Conservation (phyloP, 352 stramenopile genomes). For the Phytophthora fragariae region DNA sequence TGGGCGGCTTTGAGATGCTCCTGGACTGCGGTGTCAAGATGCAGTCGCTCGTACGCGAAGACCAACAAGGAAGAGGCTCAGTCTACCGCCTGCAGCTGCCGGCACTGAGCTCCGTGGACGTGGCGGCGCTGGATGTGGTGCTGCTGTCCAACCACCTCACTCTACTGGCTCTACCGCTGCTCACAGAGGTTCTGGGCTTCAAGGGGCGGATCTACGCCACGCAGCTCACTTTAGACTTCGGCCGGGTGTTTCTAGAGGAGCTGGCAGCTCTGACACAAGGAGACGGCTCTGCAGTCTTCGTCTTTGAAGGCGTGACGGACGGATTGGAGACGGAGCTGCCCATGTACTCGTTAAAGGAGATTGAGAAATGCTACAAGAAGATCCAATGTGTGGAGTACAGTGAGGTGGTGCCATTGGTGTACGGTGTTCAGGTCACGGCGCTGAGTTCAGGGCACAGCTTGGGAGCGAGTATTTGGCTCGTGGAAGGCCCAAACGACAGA, state of each 20-base stretch:
- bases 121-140: constrained; percentile 72
- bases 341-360: constrained; percentile 59
- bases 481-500: constrained; percentile 73
- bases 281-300: constrained; percentile 30
- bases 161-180: constrained; percentile 76
- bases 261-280: constrained; percentile 42
- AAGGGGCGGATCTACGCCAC: constrained; percentile 78
- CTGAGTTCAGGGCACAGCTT: constrained; percentile 82
- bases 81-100: constrained; percentile 45
- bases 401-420: constrained; percentile 62
- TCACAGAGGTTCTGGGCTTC: constrained; percentile 80
- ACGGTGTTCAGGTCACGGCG: constrained; percentile 75
- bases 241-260: constrained; percentile 76
- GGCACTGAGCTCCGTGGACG: constrained; percentile 57
- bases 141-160: constrained; percentile 79
- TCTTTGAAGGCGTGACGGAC: constrained; percentile 35
- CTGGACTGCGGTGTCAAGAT: constrained; percentile 74
- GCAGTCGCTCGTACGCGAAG: constrained; percentile 16
- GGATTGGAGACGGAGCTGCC: constrained; percentile 30
- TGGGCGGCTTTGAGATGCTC: constrained; percentile 82
- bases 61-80: background rate
- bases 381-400: constrained; percentile 69
- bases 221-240: constrained; percentile 72
- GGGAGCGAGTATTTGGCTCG: constrained; percentile 73
- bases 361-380: constrained; percentile 51